Conservation (phyloP, 139 green algal species). For the Tetradesmus obliquus region DNA sequence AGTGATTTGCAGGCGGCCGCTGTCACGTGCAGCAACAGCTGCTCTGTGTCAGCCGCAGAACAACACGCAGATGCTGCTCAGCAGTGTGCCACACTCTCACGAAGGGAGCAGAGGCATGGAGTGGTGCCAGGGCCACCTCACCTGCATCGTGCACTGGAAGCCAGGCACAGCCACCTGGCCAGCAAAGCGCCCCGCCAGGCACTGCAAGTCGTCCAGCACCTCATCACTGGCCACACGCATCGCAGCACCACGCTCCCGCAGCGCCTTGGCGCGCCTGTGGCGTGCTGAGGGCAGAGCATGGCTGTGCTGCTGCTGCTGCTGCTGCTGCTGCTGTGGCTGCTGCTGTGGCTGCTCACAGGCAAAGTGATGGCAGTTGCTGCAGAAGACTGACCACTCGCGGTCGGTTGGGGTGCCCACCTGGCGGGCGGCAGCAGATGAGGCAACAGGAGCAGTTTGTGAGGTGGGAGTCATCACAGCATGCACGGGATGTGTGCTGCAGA, state of each 20-base stretch:
- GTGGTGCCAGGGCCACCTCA: not conserved
- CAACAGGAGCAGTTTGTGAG: not conserved
- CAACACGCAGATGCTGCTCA: too few relatives aligned
- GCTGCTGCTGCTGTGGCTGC: not conserved
- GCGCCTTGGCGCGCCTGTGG: not conserved
- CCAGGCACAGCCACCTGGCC: not conserved
- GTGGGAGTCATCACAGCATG: not conserved
- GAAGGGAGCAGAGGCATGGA: too few relatives aligned
- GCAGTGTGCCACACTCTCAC: too few relatives aligned
- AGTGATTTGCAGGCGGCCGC: too few relatives aligned
- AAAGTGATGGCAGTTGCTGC: slow-evolving; percentile 24
- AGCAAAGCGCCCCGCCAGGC: not conserved
- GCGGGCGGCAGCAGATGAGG: not conserved
- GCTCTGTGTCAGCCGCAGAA: too few relatives aligned
- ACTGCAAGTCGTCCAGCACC: not conserved
- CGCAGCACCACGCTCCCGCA: not conserved
- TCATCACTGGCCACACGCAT: slow-evolving; percentile 1
- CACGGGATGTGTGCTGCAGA: not conserved
- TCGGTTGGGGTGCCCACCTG: not conserved
- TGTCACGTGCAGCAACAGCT: not conserved
- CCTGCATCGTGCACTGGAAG: not conserved
- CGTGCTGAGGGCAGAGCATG: not conserved
- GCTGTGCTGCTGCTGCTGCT: slow-evolving; percentile 9
- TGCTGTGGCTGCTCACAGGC: not conserved
- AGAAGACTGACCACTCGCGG: not conserved